Conservation (phyloP, 106 monocot genomes). For the Dendrobium officinale region DNA sequence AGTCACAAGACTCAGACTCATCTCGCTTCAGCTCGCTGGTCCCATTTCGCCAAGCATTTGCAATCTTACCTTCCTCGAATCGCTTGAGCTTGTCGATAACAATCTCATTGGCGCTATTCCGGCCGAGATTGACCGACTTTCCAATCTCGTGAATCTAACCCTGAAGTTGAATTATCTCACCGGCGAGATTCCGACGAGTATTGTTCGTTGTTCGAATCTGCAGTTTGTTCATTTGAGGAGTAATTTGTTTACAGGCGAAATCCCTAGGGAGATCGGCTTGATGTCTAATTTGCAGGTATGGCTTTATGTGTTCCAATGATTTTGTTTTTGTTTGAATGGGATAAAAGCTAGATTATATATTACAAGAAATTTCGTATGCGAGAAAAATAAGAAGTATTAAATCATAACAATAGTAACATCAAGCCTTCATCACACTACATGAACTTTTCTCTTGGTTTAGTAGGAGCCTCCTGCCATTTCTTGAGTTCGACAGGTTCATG, state of each 20-base stretch:
- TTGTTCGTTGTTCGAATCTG: constrained; percentile 6
- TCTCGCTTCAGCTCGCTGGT: no score
- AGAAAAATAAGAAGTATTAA: no score
- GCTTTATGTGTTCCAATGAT: no score
- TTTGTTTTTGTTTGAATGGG: no score
- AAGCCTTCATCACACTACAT: no score
- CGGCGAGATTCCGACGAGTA: constrained; percentile 8
- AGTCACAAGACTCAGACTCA: no score
- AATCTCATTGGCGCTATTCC: constrained; percentile 27
- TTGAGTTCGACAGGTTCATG: no score
- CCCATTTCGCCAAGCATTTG: constrained; percentile 25
- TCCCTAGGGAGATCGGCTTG: constrained; percentile 5
- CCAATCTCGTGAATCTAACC: constrained; percentile 18
- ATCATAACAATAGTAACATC: no score
- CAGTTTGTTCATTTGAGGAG: background rate
- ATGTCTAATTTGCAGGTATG: background rate
- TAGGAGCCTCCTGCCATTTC: no score
- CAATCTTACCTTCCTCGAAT: constrained; percentile 34
- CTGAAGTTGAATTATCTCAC: constrained; percentile 18
- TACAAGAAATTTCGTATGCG: no score
- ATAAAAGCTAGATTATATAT: no score
- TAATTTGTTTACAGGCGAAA: constrained; percentile 6
- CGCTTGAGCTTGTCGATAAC: constrained; percentile 20
- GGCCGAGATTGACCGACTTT: constrained; percentile 12
- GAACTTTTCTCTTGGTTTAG: no score